A percentile compares a stretch with the other conserved stretches of the same genome.
These are phyloP conservation scores for Trichomonas vaginalis DNA, from an alignment of 208 protist genomes.

Conservation along the genomic window DNA sequence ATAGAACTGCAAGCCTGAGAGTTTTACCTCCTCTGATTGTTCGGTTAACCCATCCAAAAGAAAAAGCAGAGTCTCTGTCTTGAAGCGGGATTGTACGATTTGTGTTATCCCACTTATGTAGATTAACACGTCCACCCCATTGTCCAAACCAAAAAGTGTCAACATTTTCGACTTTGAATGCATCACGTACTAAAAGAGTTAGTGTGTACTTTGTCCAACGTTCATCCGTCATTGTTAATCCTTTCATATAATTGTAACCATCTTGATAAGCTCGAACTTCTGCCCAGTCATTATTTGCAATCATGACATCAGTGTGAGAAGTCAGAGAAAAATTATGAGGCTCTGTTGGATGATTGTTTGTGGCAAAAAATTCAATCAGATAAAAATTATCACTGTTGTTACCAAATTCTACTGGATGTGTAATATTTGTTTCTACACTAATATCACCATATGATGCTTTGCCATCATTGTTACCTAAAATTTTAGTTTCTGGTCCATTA, in stretches of 20 bases:
- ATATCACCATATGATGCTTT: background rate
- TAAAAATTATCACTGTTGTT: background rate
- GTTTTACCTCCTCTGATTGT: background rate
- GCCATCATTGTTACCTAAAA: background rate
- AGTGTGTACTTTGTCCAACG: background rate
- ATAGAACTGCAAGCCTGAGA: background rate
- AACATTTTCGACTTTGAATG: background rate
- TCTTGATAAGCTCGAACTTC: background rate
- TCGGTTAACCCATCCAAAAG: background rate
- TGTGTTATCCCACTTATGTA: background rate
- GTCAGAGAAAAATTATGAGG: background rate
- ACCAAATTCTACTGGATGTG: background rate
- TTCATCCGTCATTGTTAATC: background rate
- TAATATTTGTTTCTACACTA: background rate
- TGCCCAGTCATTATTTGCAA: background rate
- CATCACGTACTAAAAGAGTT: background rate
- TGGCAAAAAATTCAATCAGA: background rate
- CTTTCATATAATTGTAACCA: background rate
- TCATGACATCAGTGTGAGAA: background rate
- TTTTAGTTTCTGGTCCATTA: background rate
- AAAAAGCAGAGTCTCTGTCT: background rate
- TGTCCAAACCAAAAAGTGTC: background rate
- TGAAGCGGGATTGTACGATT: background rate
- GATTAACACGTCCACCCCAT: background rate
- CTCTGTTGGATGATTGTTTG: background rate